Base-by-base conservation (phyloP, 768 basidiomycete species). In the Lactarius psammicola region DNA sequence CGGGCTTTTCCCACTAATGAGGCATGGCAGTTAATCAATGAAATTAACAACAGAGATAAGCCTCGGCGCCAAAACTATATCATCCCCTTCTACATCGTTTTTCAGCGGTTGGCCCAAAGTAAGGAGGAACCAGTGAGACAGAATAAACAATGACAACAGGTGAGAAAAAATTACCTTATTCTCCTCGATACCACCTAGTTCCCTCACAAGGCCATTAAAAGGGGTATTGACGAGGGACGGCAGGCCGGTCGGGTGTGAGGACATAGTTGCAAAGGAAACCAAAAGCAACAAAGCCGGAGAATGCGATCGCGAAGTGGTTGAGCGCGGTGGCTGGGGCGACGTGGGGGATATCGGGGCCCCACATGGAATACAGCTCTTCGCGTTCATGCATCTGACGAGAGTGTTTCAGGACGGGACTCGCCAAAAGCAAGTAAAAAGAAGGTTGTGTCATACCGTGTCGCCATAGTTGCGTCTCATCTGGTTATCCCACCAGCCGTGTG, bases 341-440 rank as follows among this genome's bases (percentile, higher is more conserved):
- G 26, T 81, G 81, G 46, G 92, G 83, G 33, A 85, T 78, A 72
- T 94, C 92, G 26, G 91, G 91, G 30, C 91, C 90, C 90, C 90
- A 94, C 89, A 94, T 91, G 42, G 89, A 91, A 63, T 88, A 76
- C 28, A 90, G 78, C 71, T 94, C 92, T 59, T 93, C 90, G 72
- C 85, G 81, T 75, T 92, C 90, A 65, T 90, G 92, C 36, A 92
- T 76, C 92, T 94, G 71, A 54, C 34, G 44, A 44, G 53, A 34
- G n/a, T 26, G 49, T 26, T 30, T 36, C 36, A 66, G 46, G 63
- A 58, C 62, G 71, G 55, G 31, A 10, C 26, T 44, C 17, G 44
- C 44, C 33, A 49, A 46, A 28, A 33, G 72, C 56, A 69, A 33
- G 72, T 58, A 68, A 40, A 11, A 69, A 42, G 57, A 42, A 36